A percentile compares a stretch with the other conserved stretches of the same genome.
Conservation (phyloP, 2,329 filamentous ascomycete species). For the Byssothecium circinans region DNA sequence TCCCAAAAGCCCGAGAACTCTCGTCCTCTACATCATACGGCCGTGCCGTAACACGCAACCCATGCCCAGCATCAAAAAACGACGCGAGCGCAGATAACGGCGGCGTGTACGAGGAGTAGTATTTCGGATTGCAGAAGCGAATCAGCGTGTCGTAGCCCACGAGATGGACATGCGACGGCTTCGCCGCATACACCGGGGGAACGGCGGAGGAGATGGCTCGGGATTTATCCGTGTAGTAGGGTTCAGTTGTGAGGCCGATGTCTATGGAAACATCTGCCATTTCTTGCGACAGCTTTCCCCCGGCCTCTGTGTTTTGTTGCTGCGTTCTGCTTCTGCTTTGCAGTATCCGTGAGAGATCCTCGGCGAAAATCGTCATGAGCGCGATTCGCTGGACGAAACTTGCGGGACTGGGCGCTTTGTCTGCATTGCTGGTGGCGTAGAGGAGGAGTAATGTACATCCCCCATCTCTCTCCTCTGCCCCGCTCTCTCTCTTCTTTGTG, state of each 20-base stretch:
- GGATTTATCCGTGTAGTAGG: slow-evolving; percentile 76
- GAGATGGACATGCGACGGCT: slow-evolving; percentile 64
- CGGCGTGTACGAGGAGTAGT: slow-evolving; percentile 57
- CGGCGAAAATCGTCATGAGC: slow-evolving; percentile 72
- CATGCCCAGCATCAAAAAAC: slow-evolving; percentile 63
- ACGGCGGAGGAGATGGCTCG: slow-evolving; percentile 54
- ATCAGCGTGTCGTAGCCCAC: slow-evolving; percentile 76
- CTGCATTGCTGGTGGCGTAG: too few species aligned
- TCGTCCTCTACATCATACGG: slow-evolving; percentile 44
- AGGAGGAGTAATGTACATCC: too few species aligned
- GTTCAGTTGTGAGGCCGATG: slow-evolving; percentile 69
- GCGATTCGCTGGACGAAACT: slow-evolving; percentile 66
- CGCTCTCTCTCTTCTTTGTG: background rate
- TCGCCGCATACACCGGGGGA: slow-evolving; percentile 39
- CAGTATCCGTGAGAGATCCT: slow-evolving; percentile 54
- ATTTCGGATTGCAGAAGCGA: slow-evolving; percentile 71
- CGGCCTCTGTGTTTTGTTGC: background rate
- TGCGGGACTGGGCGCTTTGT: slow-evolving; percentile 68
- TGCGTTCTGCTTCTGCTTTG: background rate
- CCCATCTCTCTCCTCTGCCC: background rate
- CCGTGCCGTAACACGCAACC: slow-evolving; percentile 65
- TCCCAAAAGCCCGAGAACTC: slow-evolving; percentile 60
- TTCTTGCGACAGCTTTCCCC: too few species aligned
- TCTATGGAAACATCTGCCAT: slow-evolving; percentile 55
- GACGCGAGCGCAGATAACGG: slow-evolving; percentile 60